These are phyloP conservation scores for Neofusicoccum laricinum DNA, from an alignment of 2,329 filamentous ascomycete species.

Conservation along the genomic window DNA sequence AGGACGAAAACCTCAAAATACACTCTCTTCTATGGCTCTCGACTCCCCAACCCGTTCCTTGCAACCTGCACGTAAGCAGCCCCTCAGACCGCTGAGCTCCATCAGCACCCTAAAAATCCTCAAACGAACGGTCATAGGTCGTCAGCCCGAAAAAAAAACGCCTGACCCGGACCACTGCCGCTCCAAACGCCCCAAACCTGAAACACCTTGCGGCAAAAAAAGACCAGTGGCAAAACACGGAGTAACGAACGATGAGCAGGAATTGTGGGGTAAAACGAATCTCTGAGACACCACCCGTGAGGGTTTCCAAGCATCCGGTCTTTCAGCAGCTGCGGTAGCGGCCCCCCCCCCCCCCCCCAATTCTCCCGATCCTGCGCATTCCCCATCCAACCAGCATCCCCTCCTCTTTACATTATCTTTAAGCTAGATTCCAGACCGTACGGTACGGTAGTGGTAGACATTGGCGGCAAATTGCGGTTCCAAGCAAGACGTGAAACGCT, in stretches of 20 bases:
- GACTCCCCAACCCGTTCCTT: neutral
- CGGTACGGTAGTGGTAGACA: neutral
- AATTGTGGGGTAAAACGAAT: neutral
- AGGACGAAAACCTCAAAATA: neutral
- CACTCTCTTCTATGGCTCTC: neutral
- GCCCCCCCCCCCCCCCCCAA: no score
- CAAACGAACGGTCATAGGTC: neutral
- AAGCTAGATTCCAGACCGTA: neutral
- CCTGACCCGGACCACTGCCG: neutral
- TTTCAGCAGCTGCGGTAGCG: neutral
- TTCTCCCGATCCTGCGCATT: no score
- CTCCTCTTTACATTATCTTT: no score
- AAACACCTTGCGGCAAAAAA: constrained; percentile 3
- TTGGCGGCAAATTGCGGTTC: neutral
- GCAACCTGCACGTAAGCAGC: neutral
- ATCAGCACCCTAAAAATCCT: neutral
- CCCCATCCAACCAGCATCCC: neutral
- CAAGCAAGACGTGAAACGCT: neutral
- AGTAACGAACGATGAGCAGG: neutral
- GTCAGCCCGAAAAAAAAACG: neutral
- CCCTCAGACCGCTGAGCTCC: neutral
- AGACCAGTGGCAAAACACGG: neutral
- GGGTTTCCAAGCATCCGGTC: neutral
- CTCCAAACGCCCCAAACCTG: constrained; percentile 2
- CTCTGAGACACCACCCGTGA: neutral